Conservation (phyloP, 2,329 filamentous ascomycete genomes). For the Cladophialophora chaetospira region DNA sequence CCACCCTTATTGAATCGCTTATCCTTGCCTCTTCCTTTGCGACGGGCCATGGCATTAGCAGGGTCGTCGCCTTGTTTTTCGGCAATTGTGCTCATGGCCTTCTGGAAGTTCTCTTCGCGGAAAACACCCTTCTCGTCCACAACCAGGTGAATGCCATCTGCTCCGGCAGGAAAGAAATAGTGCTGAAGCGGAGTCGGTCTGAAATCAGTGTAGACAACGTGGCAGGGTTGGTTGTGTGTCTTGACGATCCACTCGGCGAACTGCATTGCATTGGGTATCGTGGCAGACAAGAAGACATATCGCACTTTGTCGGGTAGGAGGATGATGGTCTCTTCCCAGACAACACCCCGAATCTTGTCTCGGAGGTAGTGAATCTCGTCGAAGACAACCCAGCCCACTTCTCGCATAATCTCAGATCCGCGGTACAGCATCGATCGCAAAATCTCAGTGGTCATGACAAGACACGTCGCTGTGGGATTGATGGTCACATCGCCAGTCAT, state of each 20-base stretch:
- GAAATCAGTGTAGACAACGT: slow-evolving; percentile 99
- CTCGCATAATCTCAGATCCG: slow-evolving; percentile 98
- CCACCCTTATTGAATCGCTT: slow-evolving; percentile 90
- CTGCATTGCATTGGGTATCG: slow-evolving; percentile 98
- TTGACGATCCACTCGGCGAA: slow-evolving; percentile 99
- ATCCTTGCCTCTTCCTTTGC: slow-evolving; percentile 85
- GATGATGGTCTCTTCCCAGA: slow-evolving; percentile 99
- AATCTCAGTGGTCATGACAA: slow-evolving; percentile 99
- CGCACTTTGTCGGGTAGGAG: slow-evolving; percentile 96
- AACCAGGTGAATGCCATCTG: slow-evolving; percentile 88
- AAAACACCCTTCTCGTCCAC: slow-evolving; percentile 97
- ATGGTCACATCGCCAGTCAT: slow-evolving; percentile 99
- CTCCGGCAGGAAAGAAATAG: slow-evolving; percentile 93
- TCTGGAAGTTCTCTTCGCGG: slow-evolving; percentile 95
- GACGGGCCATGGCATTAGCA: slow-evolving; percentile 74
- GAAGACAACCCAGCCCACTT: slow-evolving; percentile 97
- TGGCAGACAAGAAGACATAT: slow-evolving; percentile 97
- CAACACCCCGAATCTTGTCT: slow-evolving; percentile 89
- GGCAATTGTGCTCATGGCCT: slow-evolving; percentile 87
- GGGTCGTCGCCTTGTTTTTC: slow-evolving; percentile 85
- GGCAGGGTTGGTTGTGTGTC: slow-evolving; percentile 94
- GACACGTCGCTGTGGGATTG: slow-evolving; percentile 94
- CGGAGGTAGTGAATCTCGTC: slow-evolving; percentile 99
- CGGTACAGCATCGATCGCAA: slow-evolving; percentile 96
- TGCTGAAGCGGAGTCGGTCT: slow-evolving; percentile 94